Percentiles rank a stretch among this genome's conserved stretches.
Evolutionary conservation across 2,329 filamentous ascomycete genomes (phyloP).

Genomic region (Alternaria sp.): DNA sequence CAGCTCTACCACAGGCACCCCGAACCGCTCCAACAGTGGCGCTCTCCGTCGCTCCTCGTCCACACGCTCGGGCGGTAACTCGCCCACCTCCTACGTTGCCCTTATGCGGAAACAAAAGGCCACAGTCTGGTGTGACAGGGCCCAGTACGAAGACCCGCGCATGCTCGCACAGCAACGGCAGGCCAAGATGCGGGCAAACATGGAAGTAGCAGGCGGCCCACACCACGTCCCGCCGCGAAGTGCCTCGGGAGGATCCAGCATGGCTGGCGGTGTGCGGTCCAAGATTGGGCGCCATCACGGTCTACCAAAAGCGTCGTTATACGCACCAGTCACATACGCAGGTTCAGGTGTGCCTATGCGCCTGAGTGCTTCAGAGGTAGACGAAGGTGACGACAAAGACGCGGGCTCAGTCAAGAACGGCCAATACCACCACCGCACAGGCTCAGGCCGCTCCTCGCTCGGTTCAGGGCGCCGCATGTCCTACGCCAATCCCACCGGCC

Average conservation of each 20-base stretch:
- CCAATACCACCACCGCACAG: conserved; percentile 71
- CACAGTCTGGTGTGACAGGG: conserved; percentile 96
- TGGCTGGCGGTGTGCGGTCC: conserved; percentile 68
- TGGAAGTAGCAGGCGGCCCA: conserved; percentile 77
- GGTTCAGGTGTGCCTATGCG: conserved; percentile 89
- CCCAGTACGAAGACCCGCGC: conserved; percentile 90
- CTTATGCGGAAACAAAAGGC: conserved; percentile 97
- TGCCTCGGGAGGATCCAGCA: conserved; percentile 50
- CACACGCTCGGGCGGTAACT: conserved; percentile 73
- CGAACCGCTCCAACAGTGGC: conserved; percentile 62
- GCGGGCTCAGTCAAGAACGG: conserved; percentile 55
- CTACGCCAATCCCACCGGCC: conserved; percentile 53
- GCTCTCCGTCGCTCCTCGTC: conserved; percentile 77
- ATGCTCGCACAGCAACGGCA: conserved; percentile 83
- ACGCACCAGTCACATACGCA: conserved; percentile 76
- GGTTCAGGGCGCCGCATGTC: conserved; percentile 53
- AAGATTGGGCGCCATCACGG: conserved; percentile 86
- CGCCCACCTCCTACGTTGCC: conserved; percentile 84
- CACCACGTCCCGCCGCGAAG: conserved; percentile 50
- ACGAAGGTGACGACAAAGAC: conserved; percentile 84
- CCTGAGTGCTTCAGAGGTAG: conserved; percentile 93
- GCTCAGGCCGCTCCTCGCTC: conserved; percentile 76
- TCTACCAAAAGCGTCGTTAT: conserved; percentile 80
- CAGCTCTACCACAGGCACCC: conserved; percentile 65
- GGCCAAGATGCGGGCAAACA: conserved; percentile 85